Evolutionary conservation across 192 early-diverging fungal species (phyloP).

Genomic region (Chytriomyces sp.): DNA sequence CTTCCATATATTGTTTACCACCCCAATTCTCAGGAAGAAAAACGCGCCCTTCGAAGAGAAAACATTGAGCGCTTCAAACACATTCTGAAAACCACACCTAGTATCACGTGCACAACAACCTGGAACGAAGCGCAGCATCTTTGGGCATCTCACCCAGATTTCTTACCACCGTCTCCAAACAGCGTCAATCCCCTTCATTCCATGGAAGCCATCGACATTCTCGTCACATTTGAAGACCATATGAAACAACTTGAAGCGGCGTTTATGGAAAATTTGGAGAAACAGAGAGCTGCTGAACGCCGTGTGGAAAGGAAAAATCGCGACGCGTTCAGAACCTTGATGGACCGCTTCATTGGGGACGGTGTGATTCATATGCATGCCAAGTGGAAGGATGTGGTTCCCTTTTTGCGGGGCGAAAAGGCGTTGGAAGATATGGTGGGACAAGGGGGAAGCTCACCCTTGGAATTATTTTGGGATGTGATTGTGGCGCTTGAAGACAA

Average conservation of each 20-base stretch:
- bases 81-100: conserved; percentile 59
- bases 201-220: conserved; percentile 81
- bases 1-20: neutral
- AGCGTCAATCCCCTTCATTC: conserved; percentile 55
- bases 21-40: conserved; percentile 51
- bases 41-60: conserved; percentile 62
- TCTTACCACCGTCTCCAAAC: conserved; percentile 26
- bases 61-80: conserved; percentile 65
- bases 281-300: conserved; percentile 42
- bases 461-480: conserved; percentile 94
- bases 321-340: conserved; percentile 60
- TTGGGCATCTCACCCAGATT: conserved; percentile 59
- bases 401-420: conserved; percentile 70
- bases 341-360: conserved; percentile 64
- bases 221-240: conserved; percentile 82
- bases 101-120: conserved; percentile 62
- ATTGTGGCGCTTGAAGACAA: conserved; percentile 81
- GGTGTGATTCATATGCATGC: conserved; percentile 71
- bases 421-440: conserved; percentile 77
- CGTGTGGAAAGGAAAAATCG: conserved; percentile 77
- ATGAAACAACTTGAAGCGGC: conserved; percentile 70
- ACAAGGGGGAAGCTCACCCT: conserved; percentile 79
- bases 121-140: conserved; percentile 64
- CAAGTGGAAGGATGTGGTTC: conserved; percentile 87
- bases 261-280: conserved; percentile 51